Evolutionary conservation across 257 asterid genomes (phyloP).

Genomic region (Solanum clarkiae): DNA sequence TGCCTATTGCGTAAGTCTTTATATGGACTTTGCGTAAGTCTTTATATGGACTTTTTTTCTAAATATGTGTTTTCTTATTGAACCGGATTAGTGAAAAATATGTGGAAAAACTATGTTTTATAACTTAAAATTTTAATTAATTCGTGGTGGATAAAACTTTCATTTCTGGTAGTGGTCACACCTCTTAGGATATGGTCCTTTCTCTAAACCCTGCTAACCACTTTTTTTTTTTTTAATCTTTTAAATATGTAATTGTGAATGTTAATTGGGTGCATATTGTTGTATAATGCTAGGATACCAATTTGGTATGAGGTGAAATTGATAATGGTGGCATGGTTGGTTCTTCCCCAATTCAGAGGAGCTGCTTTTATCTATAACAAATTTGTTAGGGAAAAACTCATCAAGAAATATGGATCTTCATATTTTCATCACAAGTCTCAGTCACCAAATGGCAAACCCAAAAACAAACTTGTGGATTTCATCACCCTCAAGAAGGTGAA

Average conservation of each 20-base stretch:
- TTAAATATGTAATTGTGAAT: neutral
- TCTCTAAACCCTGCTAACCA: too few species aligned
- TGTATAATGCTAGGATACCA: slow-evolving; percentile 35
- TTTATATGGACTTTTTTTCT: too few species aligned
- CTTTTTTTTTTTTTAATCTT: too few species aligned
- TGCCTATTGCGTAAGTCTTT: too few species aligned
- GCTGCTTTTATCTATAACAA: slow-evolving; percentile 68
- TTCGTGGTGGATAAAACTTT: too few species aligned
- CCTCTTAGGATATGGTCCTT: too few species aligned
- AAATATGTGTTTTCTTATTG: too few species aligned
- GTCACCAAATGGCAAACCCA: slow-evolving; percentile 20
- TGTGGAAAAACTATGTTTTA: too few species aligned
- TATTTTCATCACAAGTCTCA: neutral
- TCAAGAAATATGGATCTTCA: slow-evolving; percentile 36
- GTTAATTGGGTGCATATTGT: neutral
- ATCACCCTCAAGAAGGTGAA: slow-evolving; percentile 36
- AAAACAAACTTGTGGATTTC: slow-evolving; percentile 36
- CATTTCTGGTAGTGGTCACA: too few species aligned
- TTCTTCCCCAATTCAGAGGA: slow-evolving; percentile 69
- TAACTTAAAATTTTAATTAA: too few species aligned
- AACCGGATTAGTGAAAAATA: too few species aligned
- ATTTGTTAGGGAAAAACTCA: slow-evolving; percentile 47
- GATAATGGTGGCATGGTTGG: slow-evolving; percentile 64
- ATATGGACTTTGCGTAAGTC: too few species aligned
- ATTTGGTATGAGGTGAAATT: slow-evolving; percentile 81